Evolutionary conservation across 1,284 basidiomycete genomes (phyloP), one percentile per base, ranked within the genome.

Genomic region (Tilletia horrida): DNA sequence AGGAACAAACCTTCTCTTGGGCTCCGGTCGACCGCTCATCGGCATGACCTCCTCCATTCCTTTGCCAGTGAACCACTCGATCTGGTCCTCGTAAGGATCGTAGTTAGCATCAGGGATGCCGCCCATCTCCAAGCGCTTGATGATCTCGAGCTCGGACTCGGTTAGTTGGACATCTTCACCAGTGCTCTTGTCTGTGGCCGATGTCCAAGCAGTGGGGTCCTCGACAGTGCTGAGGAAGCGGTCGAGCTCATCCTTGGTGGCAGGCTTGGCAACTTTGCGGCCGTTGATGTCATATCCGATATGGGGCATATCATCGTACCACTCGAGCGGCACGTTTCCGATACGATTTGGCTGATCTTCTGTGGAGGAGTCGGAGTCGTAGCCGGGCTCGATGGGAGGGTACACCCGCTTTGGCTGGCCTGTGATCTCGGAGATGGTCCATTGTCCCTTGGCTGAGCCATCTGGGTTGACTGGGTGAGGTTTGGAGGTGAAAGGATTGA

Each of bases 261-360:
- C 95, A 16, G 96, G 94, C 71, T 93, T 89, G 77, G 97, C 87
- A 70, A 99, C 90, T 83, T 91, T 91, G 84, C 91, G 93, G 62
- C 96, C 96, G 81, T 95, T 88, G 80, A 98, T 89, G 83, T 93
- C 88, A 84, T 99, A 99, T 61, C 96, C 96, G 79, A 99, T 88
- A 84, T 99, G 96, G n/a, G 96, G 96, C 74, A 99, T 85, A 84
- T 98, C 95, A 82, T 98, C 96, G 84, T 99, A 99, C 93, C 95
- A 99, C 81, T 97, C 93, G 85, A 92, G 89, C 57, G 96, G 96
- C 66, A 99, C 86, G 84, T 96, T 88, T 68, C 96, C 96, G 75
- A 97, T 89, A 67, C 94, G 90, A 83, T 97, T 98, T 43, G 91
- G 91, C 71, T 89, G 87, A 76, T 98, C 93, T 85, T 98, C 95